Percentiles rank a stretch among this genome's conserved stretches.
These are phyloP conservation scores for Acrocalymma vagum DNA, from an alignment of 2,329 filamentous ascomycete species.

Conservation along the genomic window DNA sequence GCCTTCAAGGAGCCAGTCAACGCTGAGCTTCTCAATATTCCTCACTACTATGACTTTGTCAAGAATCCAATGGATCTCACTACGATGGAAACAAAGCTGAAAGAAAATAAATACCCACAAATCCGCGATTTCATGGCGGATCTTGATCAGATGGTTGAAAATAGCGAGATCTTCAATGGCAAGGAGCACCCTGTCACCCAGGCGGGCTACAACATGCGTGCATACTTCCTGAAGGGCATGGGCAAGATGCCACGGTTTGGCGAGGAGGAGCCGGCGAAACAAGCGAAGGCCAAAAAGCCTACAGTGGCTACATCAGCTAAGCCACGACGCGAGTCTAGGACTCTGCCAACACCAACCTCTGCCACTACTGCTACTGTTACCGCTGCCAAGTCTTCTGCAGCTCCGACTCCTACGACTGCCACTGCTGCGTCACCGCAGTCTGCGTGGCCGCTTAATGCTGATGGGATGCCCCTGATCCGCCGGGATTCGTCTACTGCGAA, in stretches of 20 bases:
- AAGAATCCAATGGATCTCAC: conserved; percentile 84
- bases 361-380: too few relatives aligned
- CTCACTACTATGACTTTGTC: conserved; percentile 76
- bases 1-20: conserved; percentile 83
- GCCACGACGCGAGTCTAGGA: conserved; percentile 59
- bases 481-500: conserved; percentile 83
- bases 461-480: conserved; percentile 82
- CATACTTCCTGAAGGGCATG: conserved; percentile 69
- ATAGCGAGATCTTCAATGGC: conserved; percentile 85
- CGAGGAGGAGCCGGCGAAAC: conserved; percentile 64
- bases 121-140: conserved; percentile 79
- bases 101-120: conserved; percentile 72
- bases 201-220: conserved; percentile 69
- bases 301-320: conserved; percentile 37
- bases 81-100: conserved; percentile 82
- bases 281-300: conserved; percentile 60
- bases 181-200: conserved; percentile 75
- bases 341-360: too few relatives aligned
- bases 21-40: conserved; percentile 76
- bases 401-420: conserved; percentile 41
- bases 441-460: conserved; percentile 78
- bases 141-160: conserved; percentile 79
- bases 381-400: conserved; percentile 56
- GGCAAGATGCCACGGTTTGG: conserved; percentile 65
- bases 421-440: conserved; percentile 53